Base-by-base conservation (phyloP, 1,284 basidiomycete genomes). In the Clitocybe nebularis region DNA sequence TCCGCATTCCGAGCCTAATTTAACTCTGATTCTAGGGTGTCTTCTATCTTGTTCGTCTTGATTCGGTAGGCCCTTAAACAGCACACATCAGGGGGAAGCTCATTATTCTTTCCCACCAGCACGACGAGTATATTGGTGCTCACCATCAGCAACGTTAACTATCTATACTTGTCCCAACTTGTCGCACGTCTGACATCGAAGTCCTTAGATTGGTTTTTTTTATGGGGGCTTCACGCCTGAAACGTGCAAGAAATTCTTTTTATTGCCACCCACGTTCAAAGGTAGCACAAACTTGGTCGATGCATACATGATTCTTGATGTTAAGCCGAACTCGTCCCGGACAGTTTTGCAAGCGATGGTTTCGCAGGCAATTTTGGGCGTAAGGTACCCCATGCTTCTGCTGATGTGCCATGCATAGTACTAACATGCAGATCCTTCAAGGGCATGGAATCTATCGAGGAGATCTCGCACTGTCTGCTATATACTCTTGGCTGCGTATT, bases 341-440 rank as follows among this genome's bases (percentile, higher is more conserved):
- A n/a, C 30, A 81, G 77, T 74, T 9, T 35, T 77, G n/a, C 78
- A 79, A 54, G 63, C 63, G 0, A 72, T 74, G 67, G 64, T 76
- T 8, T 77, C 77, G 4, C 75, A 81, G 51, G 58, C 69, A 14
- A 77, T 81, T 45, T 55, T 81, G 36, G 75, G 71, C 13, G 53
- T 75, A 40, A 67, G 75, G 75, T 74, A 53, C 39, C 54, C 29
- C 22, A n/a, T n/a, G n/a, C 14, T 34, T 32, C 22, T 8, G 13
- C 39, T 16, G 36, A 25, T 17, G 32, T 25, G 25, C 5, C 14
- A 35, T 42, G 14, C 26, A 13, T 9, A 22, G 13, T 33, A 17
- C 21, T 39, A 20, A 30, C 28, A 32, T 16, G 19, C 11, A 16
- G 11, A 32, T 32, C 16, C 36, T 9, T 35, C 9, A 51, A 79